phyloP scores from a whole-genome alignment of 2,329 filamentous ascomycete genomes.

The Colletotrichum tofieldiae region DNA sequence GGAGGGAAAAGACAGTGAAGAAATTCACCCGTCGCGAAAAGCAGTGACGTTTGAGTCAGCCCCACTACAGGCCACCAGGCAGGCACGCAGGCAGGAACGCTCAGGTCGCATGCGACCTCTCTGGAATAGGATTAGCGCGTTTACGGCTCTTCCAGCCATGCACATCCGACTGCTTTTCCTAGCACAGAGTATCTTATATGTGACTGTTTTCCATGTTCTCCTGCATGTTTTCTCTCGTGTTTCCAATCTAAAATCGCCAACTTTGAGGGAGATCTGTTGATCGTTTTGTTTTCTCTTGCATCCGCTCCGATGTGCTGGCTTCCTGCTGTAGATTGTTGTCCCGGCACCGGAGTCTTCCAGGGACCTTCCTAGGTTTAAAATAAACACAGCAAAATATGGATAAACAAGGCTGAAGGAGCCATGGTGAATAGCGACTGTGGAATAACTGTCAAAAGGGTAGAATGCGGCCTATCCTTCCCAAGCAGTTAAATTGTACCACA shows the following conservation, averaged over 20 bases:
- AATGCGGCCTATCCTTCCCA: background rate
- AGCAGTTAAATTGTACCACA: background rate
- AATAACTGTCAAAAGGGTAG: background rate
- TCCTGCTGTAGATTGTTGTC: background rate
- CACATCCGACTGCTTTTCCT: background rate
- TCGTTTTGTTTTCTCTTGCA: background rate
- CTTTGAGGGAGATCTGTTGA: background rate
- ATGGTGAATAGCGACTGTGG: background rate
- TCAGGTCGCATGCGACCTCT: slow-evolving; percentile 30
- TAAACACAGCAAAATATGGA: background rate
- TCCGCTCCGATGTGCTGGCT: background rate
- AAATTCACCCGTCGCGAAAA: slow-evolving; percentile 43
- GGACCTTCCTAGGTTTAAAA: slow-evolving; percentile 19
- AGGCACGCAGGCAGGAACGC: slow-evolving; percentile 37
- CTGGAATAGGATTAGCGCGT: slow-evolving; percentile 27
- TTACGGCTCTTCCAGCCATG: slow-evolving; percentile 7
- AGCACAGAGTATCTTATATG: background rate
- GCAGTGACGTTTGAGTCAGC: slow-evolving; percentile 45
- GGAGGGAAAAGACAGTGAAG: slow-evolving; percentile 21
- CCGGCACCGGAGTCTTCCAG: background rate
- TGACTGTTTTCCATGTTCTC: background rate
- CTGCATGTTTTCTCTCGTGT: background rate
- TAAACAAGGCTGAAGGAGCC: background rate
- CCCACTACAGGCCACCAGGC: slow-evolving; percentile 29
- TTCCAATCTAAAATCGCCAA: background rate